Evolutionary conservation across 2,329 filamentous ascomycete genomes (phyloP), one percentile per base, ranked within the genome.

Genomic region (Ophiostoma australiae): DNA sequence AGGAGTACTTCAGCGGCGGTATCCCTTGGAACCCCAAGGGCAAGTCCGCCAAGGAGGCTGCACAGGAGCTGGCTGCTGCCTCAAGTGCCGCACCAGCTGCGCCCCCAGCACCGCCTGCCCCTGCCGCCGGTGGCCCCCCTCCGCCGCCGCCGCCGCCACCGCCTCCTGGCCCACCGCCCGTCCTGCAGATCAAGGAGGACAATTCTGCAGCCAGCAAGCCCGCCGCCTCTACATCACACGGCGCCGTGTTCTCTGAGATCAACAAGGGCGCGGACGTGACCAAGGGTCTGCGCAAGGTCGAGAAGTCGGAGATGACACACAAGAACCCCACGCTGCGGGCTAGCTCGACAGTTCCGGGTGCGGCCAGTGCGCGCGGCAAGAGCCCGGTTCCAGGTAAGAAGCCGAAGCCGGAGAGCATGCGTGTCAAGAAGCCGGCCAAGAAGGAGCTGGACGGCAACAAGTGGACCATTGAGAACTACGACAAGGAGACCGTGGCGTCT

Each of bases 291-390:
- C 91, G 91, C 75, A 99, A 97, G 84, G 95, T 99, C 68, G 94
- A 97, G 82, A 91, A 90, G 78, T 95, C 91, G 70, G 86, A 98
- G 80, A 97, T 97, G 94, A 99, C 95, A 72, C 95, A 99, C 82
- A 98, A 98, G 84, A 99, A 99, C 81, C 95, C 95, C 17, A 88
- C 89, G 70, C 84, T 99, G 72, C 90, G 95, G 73, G 87, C 91
- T 33, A 84, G 84, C 73, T 91, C 91, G 15, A 86, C 87, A 1
- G 92, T 94, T 3, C 85, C 91, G 31, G 85, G 84, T 72, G 11
- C 58, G 52, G 33, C 58, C 15, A 0, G 35, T 39, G 10, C 79
- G 81, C 86, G 92, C 68, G 89, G 87, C 71, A 97, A 95, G 85
- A 96, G 92, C 74, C 94, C 93, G 1, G 91, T 92, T 23, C 95